phyloP scores from a whole-genome alignment of 331 rosid genomes.

The Pyrus hybrid region DNA sequence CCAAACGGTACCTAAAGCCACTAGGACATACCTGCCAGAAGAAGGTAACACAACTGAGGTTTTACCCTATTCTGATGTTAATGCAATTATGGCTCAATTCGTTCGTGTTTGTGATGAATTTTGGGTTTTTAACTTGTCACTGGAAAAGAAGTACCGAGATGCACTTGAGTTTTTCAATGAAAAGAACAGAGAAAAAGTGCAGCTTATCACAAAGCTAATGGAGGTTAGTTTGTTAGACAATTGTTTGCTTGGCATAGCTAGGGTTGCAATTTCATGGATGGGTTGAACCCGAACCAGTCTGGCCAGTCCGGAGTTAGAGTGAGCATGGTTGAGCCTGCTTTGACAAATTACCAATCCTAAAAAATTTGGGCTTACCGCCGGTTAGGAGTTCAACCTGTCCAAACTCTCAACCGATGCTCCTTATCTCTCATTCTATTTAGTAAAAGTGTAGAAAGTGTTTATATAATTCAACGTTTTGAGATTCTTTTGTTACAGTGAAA shows the following conservation, averaged over 20 bases:
- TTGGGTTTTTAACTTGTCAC: neutral
- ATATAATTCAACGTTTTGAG: neutral
- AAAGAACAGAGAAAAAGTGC: constrained; percentile 47
- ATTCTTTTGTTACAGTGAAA: constrained; percentile 13
- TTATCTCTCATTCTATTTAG: no score
- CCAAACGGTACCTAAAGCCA: no score
- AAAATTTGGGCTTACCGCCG: no score
- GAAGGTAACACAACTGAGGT: constrained; percentile 21
- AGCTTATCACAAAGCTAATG: constrained; percentile 43
- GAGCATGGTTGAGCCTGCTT: neutral
- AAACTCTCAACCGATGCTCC: no score
- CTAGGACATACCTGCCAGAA: no score
- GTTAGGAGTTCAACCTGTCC: no score
- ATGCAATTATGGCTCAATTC: no score
- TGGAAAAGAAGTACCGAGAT: constrained; percentile 49
- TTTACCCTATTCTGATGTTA: neutral
- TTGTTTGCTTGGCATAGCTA: neutral
- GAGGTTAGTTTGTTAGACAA: constrained; percentile 20
- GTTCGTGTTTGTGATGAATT: no score
- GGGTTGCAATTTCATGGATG: neutral
- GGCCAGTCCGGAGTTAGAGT: neutral
- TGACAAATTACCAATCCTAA: neutral
- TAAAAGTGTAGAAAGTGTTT: neutral
- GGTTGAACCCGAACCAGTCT: neutral
- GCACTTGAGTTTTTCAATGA: constrained; percentile 48